These are phyloP conservation scores for Monoraphidium neglectum DNA, from an alignment of 139 green algal genomes.

Conservation along the genomic window DNA sequence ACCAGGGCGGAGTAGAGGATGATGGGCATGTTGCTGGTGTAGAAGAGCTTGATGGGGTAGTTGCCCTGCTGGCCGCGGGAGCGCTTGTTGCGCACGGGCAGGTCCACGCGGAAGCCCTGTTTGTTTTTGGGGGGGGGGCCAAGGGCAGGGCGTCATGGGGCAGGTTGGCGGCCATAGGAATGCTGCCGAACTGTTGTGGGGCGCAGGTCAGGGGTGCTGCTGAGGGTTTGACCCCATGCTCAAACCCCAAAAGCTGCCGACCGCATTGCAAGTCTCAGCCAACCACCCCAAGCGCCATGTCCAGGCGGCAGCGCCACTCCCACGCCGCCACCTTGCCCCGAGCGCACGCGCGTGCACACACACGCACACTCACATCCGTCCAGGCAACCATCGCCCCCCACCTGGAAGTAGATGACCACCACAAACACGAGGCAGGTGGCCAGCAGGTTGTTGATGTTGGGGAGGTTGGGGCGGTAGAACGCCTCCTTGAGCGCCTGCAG, in stretches of 20 bases:
- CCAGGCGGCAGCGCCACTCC: too few relatives aligned
- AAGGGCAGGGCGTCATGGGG: too few relatives aligned
- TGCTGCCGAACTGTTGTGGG: too few relatives aligned
- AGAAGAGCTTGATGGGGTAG: conserved; percentile 99
- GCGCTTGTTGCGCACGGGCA: conserved; percentile 95
- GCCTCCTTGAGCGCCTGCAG: conserved; percentile 94
- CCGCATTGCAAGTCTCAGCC: too few relatives aligned
- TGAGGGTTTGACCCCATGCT: too few relatives aligned
- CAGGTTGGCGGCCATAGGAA: too few relatives aligned
- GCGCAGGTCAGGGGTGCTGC: too few relatives aligned
- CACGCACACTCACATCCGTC: too few relatives aligned
- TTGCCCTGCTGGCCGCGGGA: conserved; percentile 78
- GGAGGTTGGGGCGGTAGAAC: conserved; percentile 97
- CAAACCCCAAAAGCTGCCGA: too few relatives aligned
- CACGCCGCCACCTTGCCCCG: too few relatives aligned
- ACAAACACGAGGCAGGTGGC: conserved; percentile 97
- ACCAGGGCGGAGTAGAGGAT: conserved; percentile 99
- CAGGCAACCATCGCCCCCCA: conserved; percentile 22
- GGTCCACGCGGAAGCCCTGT: conserved; percentile 97
- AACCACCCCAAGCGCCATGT: too few relatives aligned
- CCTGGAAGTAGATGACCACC: conserved; percentile 98
- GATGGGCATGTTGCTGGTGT: conserved; percentile 99
- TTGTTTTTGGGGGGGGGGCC: background rate
- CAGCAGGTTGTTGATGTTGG: conserved; percentile 98
- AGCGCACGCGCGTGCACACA: too few relatives aligned